phyloP scores from a whole-genome alignment of 2,329 filamentous ascomycete species.

The Fusarium torreyae region DNA sequence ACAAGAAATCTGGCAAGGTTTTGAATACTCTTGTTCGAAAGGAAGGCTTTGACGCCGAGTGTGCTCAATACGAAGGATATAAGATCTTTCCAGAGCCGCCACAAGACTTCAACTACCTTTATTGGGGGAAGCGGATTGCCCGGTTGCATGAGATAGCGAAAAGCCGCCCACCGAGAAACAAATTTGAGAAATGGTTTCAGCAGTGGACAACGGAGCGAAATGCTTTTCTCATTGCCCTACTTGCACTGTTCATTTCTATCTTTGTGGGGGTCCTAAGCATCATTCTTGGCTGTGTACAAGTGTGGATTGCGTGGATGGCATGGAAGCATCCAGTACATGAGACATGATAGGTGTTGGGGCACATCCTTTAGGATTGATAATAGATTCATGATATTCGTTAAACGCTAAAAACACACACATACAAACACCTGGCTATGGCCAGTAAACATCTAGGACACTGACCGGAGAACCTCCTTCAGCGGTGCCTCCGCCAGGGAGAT shows the following conservation, averaged over 20 bases:
- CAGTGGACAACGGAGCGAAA: background rate
- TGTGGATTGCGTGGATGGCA: background rate
- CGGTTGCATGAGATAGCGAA: background rate
- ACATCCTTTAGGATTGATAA: background rate
- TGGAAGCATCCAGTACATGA: background rate
- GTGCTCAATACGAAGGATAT: background rate
- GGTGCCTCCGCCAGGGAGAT: slow-evolving; percentile 56
- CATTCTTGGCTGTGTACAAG: background rate
- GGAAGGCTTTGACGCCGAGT: background rate
- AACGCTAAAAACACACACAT: slow-evolving; percentile 2
- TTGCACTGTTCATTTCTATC: background rate
- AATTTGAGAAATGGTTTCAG: background rate
- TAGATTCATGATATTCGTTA: background rate
- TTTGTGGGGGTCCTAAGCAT: background rate
- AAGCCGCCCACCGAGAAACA: background rate
- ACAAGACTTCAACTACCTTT: background rate
- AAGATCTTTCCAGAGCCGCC: background rate
- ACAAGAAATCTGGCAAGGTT: too few species aligned
- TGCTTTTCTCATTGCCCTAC: background rate
- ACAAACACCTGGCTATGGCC: slow-evolving; percentile 11
- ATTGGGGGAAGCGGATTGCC: background rate
- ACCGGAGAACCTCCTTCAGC: slow-evolving; percentile 37
- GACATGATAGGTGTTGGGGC: background rate
- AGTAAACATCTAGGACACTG: slow-evolving; percentile 34
- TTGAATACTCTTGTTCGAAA: background rate